Conservation (phyloP, 331 rosid genomes). For the Quercus phellos region DNA sequence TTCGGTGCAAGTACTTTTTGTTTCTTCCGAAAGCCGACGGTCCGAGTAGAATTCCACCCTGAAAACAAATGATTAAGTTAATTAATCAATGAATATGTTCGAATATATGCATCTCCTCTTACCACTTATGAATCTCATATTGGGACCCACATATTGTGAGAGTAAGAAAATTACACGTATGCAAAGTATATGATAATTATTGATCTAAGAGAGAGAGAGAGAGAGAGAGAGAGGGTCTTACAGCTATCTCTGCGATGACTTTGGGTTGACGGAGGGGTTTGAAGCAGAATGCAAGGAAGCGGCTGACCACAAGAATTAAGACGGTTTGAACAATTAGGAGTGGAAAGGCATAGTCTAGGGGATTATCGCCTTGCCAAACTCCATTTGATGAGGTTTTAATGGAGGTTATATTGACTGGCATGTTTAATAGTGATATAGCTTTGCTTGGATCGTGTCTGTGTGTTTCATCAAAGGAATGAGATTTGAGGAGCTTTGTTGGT, state of each 20-base stretch:
- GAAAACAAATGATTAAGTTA: background rate
- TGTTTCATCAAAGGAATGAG: background rate
- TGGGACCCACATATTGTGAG: too few species aligned
- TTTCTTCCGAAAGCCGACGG: slow-evolving; percentile 71
- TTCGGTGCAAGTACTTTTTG: slow-evolving; percentile 32
- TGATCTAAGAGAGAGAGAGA: background rate
- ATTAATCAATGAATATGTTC: background rate
- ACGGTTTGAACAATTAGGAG: slow-evolving; percentile 59
- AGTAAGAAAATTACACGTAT: background rate
- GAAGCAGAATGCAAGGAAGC: slow-evolving; percentile 59
- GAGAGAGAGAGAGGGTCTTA: slow-evolving; percentile 7
- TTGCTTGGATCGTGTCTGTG: background rate
- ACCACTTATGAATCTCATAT: too few species aligned
- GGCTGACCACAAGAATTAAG: slow-evolving; percentile 44
- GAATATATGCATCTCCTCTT: too few species aligned
- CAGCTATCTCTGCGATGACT: slow-evolving; percentile 77
- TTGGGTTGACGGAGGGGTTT: slow-evolving; percentile 89
- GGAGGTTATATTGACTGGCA: slow-evolving; percentile 53
- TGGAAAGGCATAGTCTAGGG: slow-evolving; percentile 73
- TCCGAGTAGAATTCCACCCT: slow-evolving; percentile 83
- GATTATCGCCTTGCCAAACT: slow-evolving; percentile 82
- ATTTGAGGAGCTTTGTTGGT: background rate
- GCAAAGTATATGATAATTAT: too few species aligned
- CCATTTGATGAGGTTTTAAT: slow-evolving; percentile 69
- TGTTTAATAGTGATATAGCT: background rate